Base-by-base conservation (phyloP, 352 stramenopile species). In the Phytopythium boreale region DNA sequence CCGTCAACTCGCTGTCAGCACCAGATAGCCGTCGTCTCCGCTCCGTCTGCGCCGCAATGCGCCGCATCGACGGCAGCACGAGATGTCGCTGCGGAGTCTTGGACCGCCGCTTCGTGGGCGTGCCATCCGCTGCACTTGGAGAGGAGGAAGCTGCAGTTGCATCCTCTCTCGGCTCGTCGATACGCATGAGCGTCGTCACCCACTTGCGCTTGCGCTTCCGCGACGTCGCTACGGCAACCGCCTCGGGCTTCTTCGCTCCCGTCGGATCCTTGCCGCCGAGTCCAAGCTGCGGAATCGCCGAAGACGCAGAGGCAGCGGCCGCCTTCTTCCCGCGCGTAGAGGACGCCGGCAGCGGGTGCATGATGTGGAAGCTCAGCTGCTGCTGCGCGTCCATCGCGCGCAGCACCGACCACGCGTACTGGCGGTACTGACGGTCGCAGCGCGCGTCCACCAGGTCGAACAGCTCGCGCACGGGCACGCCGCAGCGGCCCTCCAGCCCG, bases 401-500 rank as follows among this genome's bases (percentile, higher is more conserved):
- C 66, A 94, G 69, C 65, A 89, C 80, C 14, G 61, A 57, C 85
- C 85, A 94, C 24, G 83, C 78, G 53, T 82, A 85, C 36, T 72
- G 71, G 27, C 85, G 76, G 62, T 80, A 91, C 41, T 70, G 64
- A 17, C 75, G 50, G 51, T 93, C 87, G 27, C 74, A 56, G n/a
- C 76, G 61, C 26, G 77, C 69, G 60, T 95, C 84, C 49, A 84
- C 71, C 0, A 80, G 59, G 36, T 74, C 77, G 49, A 93, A 92
- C 51, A 93, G 66, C 31, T 80, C 76, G 37, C 75, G 66, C 29
- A 95, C 52, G 10, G 79, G 73, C 56, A 95, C 65, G 0, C 87
- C 87, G 29, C 81, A 92, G 44, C 84, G 81, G 14, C 87, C 87
- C 59, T 92, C 83, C 39, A 95, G 80, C 1, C 80, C 83, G 53